Conservation (phyloP, 2,329 filamentous ascomycete genomes). For the Coniochaeta sp. region DNA sequence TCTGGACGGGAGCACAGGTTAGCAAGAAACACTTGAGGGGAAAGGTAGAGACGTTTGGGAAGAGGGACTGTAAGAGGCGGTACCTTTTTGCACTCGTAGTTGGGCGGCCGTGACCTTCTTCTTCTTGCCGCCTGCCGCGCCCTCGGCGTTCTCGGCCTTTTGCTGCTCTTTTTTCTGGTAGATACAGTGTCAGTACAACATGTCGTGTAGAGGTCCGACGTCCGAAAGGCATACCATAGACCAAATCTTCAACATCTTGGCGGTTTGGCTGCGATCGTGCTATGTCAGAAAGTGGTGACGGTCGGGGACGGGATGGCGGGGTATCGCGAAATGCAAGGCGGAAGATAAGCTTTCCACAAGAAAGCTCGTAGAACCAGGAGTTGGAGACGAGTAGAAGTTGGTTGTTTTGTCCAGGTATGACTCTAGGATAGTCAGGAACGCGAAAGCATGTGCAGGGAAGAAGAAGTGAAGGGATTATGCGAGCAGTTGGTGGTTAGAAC, state of each 20-base stretch:
- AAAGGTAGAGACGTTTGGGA: neutral
- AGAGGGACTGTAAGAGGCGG: neutral
- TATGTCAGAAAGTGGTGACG: too few relatives aligned
- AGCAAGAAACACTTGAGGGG: conserved; percentile 3
- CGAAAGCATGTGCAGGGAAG: neutral
- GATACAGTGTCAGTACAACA: conserved; percentile 21
- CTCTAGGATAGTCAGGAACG: neutral
- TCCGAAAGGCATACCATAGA: conserved; percentile 66
- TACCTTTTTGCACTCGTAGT: conserved; percentile 92
- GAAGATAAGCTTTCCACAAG: neutral
- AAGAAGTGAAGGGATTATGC: neutral
- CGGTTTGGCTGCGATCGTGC: conserved; percentile 11
- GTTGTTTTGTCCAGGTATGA: neutral
- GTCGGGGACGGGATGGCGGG: too few relatives aligned
- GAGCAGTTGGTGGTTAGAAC: neutral
- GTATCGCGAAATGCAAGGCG: neutral
- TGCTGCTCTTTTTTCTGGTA: conserved; percentile 93
- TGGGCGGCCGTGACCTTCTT: conserved; percentile 98
- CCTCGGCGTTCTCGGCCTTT: conserved; percentile 79
- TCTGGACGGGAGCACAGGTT: conserved; percentile 40
- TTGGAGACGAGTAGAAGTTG: neutral
- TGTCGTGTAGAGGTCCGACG: neutral
- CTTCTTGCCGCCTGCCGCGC: conserved; percentile 71
- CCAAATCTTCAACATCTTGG: conserved; percentile 98
- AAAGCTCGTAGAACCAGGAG: neutral